A percentile compares a stretch with the other conserved stretches of the same genome.
phyloP scores from a whole-genome alignment of 345 rosid species.

The Sapria himalayana region DNA sequence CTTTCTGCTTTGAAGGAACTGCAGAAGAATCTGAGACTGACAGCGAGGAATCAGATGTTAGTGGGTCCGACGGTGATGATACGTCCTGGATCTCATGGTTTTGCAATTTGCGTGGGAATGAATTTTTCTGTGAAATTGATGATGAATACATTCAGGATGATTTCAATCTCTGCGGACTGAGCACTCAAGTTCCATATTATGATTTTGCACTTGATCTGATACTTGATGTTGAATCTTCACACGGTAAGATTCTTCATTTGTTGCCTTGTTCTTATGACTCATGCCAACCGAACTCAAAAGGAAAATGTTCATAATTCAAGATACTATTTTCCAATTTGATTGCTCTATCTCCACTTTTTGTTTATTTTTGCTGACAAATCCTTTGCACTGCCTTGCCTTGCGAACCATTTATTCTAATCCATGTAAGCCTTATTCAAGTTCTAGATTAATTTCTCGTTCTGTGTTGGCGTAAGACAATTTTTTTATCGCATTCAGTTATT shows the following conservation, averaged over 20 bases:
- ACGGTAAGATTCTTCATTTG: conserved; percentile 26
- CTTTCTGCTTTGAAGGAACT: conserved; percentile 4
- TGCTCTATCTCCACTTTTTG: not conserved
- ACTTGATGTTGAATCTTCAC: conserved; percentile 80
- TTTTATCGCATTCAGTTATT: too few relatives aligned
- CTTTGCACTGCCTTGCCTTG: too few relatives aligned
- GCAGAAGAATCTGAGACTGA: conserved; percentile 68
- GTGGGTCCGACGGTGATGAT: conserved; percentile 84
- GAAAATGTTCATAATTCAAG: too few relatives aligned
- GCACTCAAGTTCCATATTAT: conserved; percentile 91
- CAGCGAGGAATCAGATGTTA: conserved; percentile 65
- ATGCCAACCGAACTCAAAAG: too few relatives aligned
- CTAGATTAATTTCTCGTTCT: too few relatives aligned
- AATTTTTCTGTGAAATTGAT: conserved; percentile 93
- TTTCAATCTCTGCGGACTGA: conserved; percentile 88
- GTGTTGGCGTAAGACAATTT: too few relatives aligned
- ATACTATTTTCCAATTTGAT: not conserved
- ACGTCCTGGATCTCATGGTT: conserved; percentile 99
- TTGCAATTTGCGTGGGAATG: conserved; percentile 87
- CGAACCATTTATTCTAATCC: too few relatives aligned
- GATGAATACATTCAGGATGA: conserved; percentile 93
- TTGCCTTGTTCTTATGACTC: not conserved
- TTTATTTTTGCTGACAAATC: too few relatives aligned
- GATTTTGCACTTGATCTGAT: conserved; percentile 88
- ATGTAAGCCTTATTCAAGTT: too few relatives aligned